These are phyloP conservation scores for Clarkia xantiana DNA, from an alignment of 345 rosid genomes.

Conservation along the genomic window DNA sequence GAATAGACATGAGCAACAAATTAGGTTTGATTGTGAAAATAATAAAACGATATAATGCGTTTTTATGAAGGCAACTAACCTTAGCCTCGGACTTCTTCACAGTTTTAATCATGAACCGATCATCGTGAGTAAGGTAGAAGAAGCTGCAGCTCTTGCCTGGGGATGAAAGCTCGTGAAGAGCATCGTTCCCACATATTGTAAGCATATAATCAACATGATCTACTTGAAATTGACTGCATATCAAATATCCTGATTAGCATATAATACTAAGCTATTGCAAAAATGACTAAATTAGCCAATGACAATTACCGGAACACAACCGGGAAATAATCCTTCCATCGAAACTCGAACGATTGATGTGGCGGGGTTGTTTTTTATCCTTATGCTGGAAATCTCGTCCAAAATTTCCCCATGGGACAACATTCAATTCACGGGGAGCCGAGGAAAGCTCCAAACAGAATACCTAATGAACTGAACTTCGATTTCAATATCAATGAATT, in stretches of 20 bases:
- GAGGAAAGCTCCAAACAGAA: slow-evolving; percentile 75
- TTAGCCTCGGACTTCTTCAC: slow-evolving; percentile 98
- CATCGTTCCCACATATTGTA: slow-evolving; percentile 85
- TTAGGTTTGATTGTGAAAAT: background rate
- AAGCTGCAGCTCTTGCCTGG: slow-evolving; percentile 99
- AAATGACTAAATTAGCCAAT: background rate
- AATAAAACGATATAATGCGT: background rate
- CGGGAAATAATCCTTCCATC: slow-evolving; percentile 98
- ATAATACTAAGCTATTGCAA: background rate
- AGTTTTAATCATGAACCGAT: slow-evolving; percentile 91
- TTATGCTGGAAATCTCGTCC: slow-evolving; percentile 89
- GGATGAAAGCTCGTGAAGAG: slow-evolving; percentile 93
- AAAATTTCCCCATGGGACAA: slow-evolving; percentile 78
- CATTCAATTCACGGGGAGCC: slow-evolving; percentile 32
- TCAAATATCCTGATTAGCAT: background rate
- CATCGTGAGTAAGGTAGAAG: slow-evolving; percentile 95
- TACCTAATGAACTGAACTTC: no score
- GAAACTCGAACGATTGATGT: slow-evolving; percentile 72
- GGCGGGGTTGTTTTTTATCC: slow-evolving; percentile 91
- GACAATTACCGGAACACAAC: slow-evolving; percentile 61
- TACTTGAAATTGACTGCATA: slow-evolving; percentile 53
- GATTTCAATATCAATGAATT: no score
- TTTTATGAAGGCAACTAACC: slow-evolving; percentile 29
- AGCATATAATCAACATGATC: slow-evolving; percentile 97
- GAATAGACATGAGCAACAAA: background rate